Evolutionary conservation across 371 early-diverging fungal genomes (phyloP), one percentile per base, ranked within the genome.

Genomic region (Circinella minor): DNA sequence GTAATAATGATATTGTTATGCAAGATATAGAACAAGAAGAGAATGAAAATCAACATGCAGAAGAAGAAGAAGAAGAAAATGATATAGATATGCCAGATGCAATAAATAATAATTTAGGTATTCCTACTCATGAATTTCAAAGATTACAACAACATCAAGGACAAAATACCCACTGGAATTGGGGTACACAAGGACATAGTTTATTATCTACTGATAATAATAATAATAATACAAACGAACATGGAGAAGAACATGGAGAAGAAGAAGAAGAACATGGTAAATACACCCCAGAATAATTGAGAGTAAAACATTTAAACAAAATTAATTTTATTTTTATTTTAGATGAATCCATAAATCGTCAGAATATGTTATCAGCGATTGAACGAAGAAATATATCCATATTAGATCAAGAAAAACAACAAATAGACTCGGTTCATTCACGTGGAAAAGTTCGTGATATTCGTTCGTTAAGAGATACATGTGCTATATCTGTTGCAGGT

Each of bases 401-500:
- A 2, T 27, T 27, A 27, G 27, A 27, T 27, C 27, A 27, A 27
- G 27, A 27, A 27, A n/a, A 51, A n/a, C 60, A 18, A 34, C 60
- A 59, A 27, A 0, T 27, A 27, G 27, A 27, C 1, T 27, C 27
- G 2, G 0, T 27, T 27, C 27, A 38, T 39, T 43, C 46, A 39
- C 38, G 46, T 17, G 37, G 39, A n/a, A 67, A 70, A n/a, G 55
- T 46, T 6, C 67, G 77, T 4, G 18, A 71, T 36, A 61, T 74
- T 11, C 73, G 62, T 15, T 39, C 71, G 10, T 67, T 82, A 37
- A 74, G 70, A 49, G 75, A 80, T 17, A 66, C 72, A 3, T 79
- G 82, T 37, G 61, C 78, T 15, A 59, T 27, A 0, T 48, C 61
- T 27, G 79, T 82, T 6, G 71, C 79, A 47, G 79, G 80, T 74